A percentile compares a stretch with the other conserved stretches of the same genome.
Conservation (phyloP, 371 early-diverging fungal genomes). For the Coemansia sp. region DNA sequence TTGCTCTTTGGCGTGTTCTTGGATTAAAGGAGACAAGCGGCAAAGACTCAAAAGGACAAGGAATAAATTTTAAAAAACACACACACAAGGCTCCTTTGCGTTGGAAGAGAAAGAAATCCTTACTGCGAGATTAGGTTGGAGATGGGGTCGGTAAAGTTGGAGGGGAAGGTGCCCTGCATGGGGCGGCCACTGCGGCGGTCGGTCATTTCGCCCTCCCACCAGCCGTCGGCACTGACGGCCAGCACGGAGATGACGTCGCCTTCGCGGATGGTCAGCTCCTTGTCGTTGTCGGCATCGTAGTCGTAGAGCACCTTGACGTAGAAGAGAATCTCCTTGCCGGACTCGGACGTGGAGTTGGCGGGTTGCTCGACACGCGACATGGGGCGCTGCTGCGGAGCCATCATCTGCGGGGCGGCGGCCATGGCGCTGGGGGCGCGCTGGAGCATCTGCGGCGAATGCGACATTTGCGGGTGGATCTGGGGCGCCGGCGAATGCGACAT, state of each 20-base stretch:
- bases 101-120: too few relatives aligned
- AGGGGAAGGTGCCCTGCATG: constrained; percentile 60
- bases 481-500: constrained; percentile 37
- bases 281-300: constrained; percentile 73
- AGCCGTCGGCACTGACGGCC: constrained; percentile 61
- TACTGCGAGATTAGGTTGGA: constrained; percentile 27
- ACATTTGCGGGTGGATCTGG: constrained; percentile 14
- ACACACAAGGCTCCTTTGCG: too few relatives aligned
- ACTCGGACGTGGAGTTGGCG: constrained; percentile 5
- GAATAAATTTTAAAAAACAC: too few relatives aligned
- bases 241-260: constrained; percentile 78
- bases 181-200: constrained; percentile 49
- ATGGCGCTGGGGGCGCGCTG: constrained; percentile 37
- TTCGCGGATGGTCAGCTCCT: constrained; percentile 73
- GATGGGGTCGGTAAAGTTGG: constrained; percentile 62
- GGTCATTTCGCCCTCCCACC: constrained; percentile 73
- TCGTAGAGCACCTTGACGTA: constrained; percentile 81
- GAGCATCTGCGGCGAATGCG: constrained; percentile 22
- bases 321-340: constrained; percentile 39
- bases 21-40: too few relatives aligned
- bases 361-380: constrained; percentile 6
- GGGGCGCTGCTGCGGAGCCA: constrained; percentile 15
- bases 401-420: constrained; percentile 5
- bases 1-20: too few relatives aligned
- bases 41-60: too few relatives aligned